phyloP scores from a whole-genome alignment of 441 rosid genomes.

The Erodium moschatum region DNA sequence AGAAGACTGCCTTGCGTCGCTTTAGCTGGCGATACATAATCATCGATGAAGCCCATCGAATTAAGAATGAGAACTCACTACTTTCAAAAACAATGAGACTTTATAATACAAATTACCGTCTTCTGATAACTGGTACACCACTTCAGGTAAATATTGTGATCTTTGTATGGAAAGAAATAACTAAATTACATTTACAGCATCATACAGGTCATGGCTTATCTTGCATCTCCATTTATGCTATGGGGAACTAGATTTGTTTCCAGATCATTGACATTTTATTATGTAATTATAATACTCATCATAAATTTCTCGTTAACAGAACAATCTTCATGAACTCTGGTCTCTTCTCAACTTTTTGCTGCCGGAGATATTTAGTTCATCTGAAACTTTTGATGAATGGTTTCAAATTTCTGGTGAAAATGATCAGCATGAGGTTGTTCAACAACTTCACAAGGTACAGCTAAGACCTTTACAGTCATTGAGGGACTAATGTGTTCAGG shows the following conservation, averaged over 20 bases:
- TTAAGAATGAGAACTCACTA: slow-evolving; percentile 91
- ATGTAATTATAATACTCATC: slow-evolving; percentile 11
- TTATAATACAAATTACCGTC: slow-evolving; percentile 84
- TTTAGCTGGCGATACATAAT: slow-evolving; percentile 98
- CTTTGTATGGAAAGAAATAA: neutral
- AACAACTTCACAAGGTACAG: slow-evolving; percentile 88
- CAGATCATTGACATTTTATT: neutral
- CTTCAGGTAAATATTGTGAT: slow-evolving; percentile 66
- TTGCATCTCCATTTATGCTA: neutral
- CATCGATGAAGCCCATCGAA: slow-evolving; percentile 97
- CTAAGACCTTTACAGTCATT: neutral
- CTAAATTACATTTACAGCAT: neutral
- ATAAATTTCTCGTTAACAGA: slow-evolving; percentile 40
- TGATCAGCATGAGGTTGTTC: slow-evolving; percentile 98
- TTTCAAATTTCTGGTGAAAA: slow-evolving; percentile 97
- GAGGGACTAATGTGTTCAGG: neutral
- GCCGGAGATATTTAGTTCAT: slow-evolving; percentile 96
- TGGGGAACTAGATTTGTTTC: slow-evolving; percentile 1
- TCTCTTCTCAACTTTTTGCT: slow-evolving; percentile 90
- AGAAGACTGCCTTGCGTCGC: slow-evolving; percentile 78
- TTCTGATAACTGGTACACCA: slow-evolving; percentile 95
- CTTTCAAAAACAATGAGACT: slow-evolving; percentile 98
- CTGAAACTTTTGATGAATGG: slow-evolving; percentile 99
- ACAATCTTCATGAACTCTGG: slow-evolving; percentile 98
- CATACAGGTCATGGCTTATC: neutral